phyloP scores from a whole-genome alignment of 2,329 filamentous ascomycete genomes.

The Alternaria rosae region DNA sequence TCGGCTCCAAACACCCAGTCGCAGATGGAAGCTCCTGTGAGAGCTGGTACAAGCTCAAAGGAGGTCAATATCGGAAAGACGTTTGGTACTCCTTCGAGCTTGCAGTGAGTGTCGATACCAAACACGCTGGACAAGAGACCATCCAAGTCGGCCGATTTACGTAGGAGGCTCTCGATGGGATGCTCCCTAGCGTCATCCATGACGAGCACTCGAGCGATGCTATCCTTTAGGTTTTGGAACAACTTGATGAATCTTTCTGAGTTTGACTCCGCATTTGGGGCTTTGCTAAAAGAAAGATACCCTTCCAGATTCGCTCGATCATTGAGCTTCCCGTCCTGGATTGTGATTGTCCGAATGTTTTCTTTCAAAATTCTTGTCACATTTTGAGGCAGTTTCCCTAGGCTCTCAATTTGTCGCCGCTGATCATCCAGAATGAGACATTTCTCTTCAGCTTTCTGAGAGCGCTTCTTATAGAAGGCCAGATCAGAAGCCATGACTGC shows the following conservation, averaged over 20 bases:
- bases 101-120: neutral
- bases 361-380: neutral
- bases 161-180: neutral
- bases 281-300: neutral
- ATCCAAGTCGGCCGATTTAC: neutral
- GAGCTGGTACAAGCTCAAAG: conserved; percentile 1
- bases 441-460: neutral
- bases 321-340: neutral
- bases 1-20: conserved; percentile 6
- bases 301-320: neutral
- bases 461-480: neutral
- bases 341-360: neutral
- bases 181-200: neutral
- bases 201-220: neutral
- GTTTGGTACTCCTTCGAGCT: neutral
- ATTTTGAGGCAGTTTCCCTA: neutral
- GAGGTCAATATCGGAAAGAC: neutral
- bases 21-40: conserved; percentile 11
- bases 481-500: neutral
- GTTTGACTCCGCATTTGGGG: neutral
- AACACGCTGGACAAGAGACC: neutral
- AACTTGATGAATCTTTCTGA: neutral
- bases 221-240: neutral
- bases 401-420: neutral
- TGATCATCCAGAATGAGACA: neutral